Evolutionary conservation across 176 grass and related monocot species (phyloP).

Genomic region (Urochloa ruziziensis): DNA sequence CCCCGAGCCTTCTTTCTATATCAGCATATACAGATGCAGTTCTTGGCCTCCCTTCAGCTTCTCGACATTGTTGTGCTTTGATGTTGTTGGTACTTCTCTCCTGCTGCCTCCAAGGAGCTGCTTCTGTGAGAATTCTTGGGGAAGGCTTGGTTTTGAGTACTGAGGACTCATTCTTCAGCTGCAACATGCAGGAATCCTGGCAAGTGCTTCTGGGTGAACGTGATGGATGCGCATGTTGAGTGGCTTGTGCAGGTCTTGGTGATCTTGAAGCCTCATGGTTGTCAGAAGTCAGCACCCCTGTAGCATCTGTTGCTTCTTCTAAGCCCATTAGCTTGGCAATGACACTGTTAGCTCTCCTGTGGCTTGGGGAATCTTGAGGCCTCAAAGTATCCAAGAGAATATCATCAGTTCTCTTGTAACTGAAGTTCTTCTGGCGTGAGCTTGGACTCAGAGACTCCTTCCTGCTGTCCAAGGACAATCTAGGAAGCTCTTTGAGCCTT

Average conservation of each 20-base stretch:
- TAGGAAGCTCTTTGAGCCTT: conserved; percentile 73
- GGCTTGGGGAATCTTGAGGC: conserved; percentile 58
- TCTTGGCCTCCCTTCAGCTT: conserved; percentile 44
- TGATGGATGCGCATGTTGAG: conserved; percentile 28
- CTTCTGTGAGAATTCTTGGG: conserved; percentile 55
- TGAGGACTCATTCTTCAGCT: conserved; percentile 37
- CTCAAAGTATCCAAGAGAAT: conserved; percentile 40
- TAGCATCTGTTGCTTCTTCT: conserved; percentile 61
- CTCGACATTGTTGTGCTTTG: conserved; percentile 41
- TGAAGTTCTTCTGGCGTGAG: conserved; percentile 45
- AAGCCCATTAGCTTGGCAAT: conserved; percentile 96
- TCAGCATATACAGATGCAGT: conserved; percentile 42
- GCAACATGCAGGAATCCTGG: conserved; percentile 23
- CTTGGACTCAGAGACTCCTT: conserved; percentile 64
- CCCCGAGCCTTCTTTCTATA: conserved; percentile 64
- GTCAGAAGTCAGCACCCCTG: conserved; percentile 25
- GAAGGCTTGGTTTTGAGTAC: conserved; percentile 55
- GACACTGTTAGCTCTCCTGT: conserved; percentile 56
- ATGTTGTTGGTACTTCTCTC: conserved; percentile 43
- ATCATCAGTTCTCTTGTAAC: conserved; percentile 49
- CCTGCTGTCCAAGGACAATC: conserved; percentile 91
- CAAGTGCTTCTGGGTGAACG: conserved; percentile 39
- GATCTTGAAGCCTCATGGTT: conserved; percentile 40
- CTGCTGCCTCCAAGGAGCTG: conserved; percentile 76
- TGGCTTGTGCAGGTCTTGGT: conserved; percentile 16